A percentile compares a stretch with the other conserved stretches of the same genome.
Evolutionary conservation across 768 basidiomycete species (phyloP).

Genomic region (Hirschioporus abietinus): DNA sequence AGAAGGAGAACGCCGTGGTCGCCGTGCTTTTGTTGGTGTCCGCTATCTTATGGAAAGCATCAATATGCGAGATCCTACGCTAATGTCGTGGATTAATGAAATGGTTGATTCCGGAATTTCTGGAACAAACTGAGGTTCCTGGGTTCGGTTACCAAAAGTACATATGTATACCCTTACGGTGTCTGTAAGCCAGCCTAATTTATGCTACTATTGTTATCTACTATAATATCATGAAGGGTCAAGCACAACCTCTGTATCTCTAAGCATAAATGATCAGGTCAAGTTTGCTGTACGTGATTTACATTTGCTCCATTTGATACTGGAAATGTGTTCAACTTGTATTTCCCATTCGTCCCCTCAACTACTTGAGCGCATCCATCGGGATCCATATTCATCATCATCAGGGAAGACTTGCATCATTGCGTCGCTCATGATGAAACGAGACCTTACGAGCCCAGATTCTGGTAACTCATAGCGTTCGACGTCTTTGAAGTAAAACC

Average conservation of each 20-base stretch:
- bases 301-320: no score
- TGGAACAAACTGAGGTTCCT: not conserved
- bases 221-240: not conserved
- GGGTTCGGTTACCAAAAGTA: not conserved
- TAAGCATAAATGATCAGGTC: not conserved
- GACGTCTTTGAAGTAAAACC: slow-evolving; percentile 1
- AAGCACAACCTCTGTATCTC: not conserved
- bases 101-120: slow-evolving; percentile 47
- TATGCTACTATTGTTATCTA: slow-evolving; percentile 2
- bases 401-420: slow-evolving; percentile 1
- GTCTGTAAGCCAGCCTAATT: not conserved
- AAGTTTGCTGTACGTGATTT: no score
- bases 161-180: not conserved
- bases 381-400: not conserved
- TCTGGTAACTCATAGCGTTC: not conserved
- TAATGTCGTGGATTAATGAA: slow-evolving; percentile 55
- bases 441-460: not conserved
- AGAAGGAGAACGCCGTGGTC: slow-evolving; percentile 68
- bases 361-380: not conserved
- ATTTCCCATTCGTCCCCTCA: not conserved
- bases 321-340: no score
- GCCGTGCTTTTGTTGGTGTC: slow-evolving; percentile 63
- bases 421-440: not conserved
- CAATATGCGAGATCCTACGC: slow-evolving; percentile 48
- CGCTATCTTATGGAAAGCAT: slow-evolving; percentile 59